Base-by-base conservation (phyloP, 2,329 filamentous ascomycete genomes). In the Aspergillus quadrilineatus region DNA sequence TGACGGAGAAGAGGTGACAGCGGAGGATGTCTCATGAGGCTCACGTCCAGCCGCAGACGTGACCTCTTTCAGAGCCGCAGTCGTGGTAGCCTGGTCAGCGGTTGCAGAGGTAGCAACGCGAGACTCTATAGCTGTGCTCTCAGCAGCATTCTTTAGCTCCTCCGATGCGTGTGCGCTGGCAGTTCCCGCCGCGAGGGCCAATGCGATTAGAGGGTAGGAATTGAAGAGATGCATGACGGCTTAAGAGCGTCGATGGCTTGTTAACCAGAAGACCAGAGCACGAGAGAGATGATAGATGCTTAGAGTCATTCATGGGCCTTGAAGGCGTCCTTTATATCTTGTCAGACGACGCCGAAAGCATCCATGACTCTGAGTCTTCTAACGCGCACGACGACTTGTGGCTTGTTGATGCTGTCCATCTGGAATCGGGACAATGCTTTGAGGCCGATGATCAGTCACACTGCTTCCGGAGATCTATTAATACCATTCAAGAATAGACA, bases 141-240 rank as follows among this genome's bases (percentile, higher is more conserved):
- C 15, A 52, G 29, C 14, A 36, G 36, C 34, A 17, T 39, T 42
- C 29, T 53, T 45, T 22, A 47, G 45, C 4, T 57, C 36, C 4
- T 55, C 43, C 7, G 34, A n/a, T 14, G 44, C 36, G 30, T 17
- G 12, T 32, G 57, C 59, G 15, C 50, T 55, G 15, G 55, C 58
- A 29, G 64, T 57, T 51, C 61, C 55, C 14, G 62, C 60, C 22
- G 60, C 60, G 39, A 68, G 46, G 50, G 64, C 62, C 48, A 67
- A 48, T 9, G 61, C 58, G 34, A 57, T 34, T 28, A 63, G 39
- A 26, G 61, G 34, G 41, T 59, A 57, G 42, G 53, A 30, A n/a
- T 57, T 61, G n/a, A 68, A 63, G 61, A 71, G 63, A 55, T 67
- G 64, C 71, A 73, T 73, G 55, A 60, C 66, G 61, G 39, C 47